phyloP scores from a whole-genome alignment of 768 basidiomycete species.

The Suillus weaverae region DNA sequence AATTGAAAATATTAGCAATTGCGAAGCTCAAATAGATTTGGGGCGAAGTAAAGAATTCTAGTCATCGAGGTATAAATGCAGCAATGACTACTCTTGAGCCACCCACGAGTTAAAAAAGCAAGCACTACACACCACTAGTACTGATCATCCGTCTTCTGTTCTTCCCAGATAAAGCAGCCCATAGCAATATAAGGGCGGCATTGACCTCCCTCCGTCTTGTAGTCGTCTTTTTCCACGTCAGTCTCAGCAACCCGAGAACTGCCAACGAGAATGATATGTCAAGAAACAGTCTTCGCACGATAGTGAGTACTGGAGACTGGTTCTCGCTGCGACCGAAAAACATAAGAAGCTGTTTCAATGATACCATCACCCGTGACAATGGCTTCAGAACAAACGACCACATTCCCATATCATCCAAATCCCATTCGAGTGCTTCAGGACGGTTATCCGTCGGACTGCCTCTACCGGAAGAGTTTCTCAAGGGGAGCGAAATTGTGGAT shows the following conservation, averaged over 20 bases:
- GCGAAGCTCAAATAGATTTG: not conserved
- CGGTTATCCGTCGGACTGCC: constrained; percentile 42
- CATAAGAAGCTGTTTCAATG: constrained; percentile 47
- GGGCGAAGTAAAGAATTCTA: constrained; percentile 2
- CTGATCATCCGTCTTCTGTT: constrained; percentile 46
- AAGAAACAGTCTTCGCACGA: constrained; percentile 73
- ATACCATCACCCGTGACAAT: constrained; percentile 49
- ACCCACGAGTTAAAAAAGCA: constrained; percentile 10
- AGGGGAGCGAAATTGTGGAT: constrained; percentile 41
- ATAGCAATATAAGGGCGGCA: constrained; percentile 63
- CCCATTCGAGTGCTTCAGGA: constrained; percentile 47
- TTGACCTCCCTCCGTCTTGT: constrained; percentile 68
- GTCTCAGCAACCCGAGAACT: constrained; percentile 56
- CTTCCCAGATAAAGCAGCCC: constrained; percentile 68
- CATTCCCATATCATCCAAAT: constrained; percentile 80
- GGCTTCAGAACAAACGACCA: constrained; percentile 77
- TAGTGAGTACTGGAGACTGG: constrained; percentile 63
- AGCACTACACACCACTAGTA: constrained; percentile 37
- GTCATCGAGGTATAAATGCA: constrained; percentile 15
- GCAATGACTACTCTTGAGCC: constrained; percentile 7
- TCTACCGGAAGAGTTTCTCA: constrained; percentile 41
- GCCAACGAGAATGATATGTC: constrained; percentile 75
- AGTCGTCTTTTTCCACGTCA: constrained; percentile 68
- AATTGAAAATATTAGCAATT: not conserved
- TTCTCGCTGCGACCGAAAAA: constrained; percentile 63